Base-by-base conservation (phyloP, 495 filamentous ascomycete genomes). In the Hypoxylon crocopeplum region DNA sequence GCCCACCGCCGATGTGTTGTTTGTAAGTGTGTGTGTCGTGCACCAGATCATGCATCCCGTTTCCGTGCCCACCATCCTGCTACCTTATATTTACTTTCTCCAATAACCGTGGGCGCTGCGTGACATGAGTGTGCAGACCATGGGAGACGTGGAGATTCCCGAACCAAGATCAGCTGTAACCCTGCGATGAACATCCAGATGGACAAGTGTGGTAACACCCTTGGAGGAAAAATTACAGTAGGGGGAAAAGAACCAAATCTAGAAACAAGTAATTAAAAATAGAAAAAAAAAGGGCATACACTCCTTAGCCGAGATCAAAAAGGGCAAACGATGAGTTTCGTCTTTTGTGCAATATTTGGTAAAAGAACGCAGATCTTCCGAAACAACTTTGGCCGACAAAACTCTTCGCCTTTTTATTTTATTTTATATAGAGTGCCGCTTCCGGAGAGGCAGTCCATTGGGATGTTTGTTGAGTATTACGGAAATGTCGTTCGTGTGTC, bases 101-200 rank as follows among this genome's bases (percentile, higher is more conserved):
- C 11, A 32, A 12, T 22, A 8, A 13, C 7, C 19, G 39, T 27
- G 20, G 8, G 25, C 27, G 25, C n/a, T 32, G 38, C 21, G 42
- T 53, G 16, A 17, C 25, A 46, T 34, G 34, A 34, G 13, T 13
- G 15, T n/a, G 34, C 7, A 38, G 7, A 7, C 3, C 12, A 12
- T 12, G 32, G 60, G 41, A 52, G 53, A 42, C 34, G 54, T 54
- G 32, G 32, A 64, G 60, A 64, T 64, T 55, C 11, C 54, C 60
- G 60, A 58, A 50, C 48, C 54, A 40, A 64, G 54, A 64, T 64
- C 49, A 34, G 59, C 42, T 54, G 54, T 27, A 50, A 59, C 54
- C 42, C 46, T 30, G 48, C 53, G 27, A 57, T 58, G 48, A 54
- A n/a, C n/a, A 58, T 58, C 54, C 34, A 32, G 36, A 45, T 12